phyloP scores from a whole-genome alignment of 2,329 filamentous ascomycete species.

The Pseudocercospora musae region DNA sequence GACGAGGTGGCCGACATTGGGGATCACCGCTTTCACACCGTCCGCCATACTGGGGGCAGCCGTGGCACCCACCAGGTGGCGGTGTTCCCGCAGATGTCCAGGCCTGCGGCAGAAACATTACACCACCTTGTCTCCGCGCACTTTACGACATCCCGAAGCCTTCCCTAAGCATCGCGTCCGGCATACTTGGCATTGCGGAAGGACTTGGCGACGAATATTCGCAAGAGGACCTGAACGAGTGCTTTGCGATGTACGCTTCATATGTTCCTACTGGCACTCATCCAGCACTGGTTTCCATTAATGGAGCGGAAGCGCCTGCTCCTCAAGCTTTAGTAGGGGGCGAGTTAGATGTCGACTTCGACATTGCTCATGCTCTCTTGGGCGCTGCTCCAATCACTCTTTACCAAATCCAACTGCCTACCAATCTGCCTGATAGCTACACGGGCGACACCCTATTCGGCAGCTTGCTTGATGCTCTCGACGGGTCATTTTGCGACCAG shows the following conservation, averaged over 20 bases:
- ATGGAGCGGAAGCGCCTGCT: constrained; percentile 36
- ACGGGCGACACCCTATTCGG: constrained; percentile 40
- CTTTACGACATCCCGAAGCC: constrained; percentile 32
- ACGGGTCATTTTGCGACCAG: constrained; percentile 39
- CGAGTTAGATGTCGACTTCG: constrained; percentile 52
- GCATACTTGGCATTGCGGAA: constrained; percentile 49
- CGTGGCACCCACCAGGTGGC: neutral
- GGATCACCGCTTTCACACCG: neutral
- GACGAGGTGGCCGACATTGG: neutral
- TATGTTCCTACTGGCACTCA: constrained; percentile 28
- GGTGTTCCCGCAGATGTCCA: constrained; percentile 29
- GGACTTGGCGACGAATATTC: constrained; percentile 46
- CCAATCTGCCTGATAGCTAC: constrained; percentile 43
- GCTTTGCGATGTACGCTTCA: constrained; percentile 30
- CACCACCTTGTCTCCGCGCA: constrained; percentile 48
- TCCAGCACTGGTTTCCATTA: constrained; percentile 32
- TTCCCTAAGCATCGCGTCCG: constrained; percentile 45
- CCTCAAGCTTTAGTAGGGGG: constrained; percentile 35
- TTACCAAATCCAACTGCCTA: constrained; percentile 48
- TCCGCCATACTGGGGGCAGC: neutral
- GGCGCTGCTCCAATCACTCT: constrained; percentile 51
- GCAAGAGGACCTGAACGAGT: constrained; percentile 28
- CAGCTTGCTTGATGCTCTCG: constrained; percentile 44
- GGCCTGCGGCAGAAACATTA: constrained; percentile 53
- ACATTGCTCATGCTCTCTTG: constrained; percentile 51